Conservation (phyloP, 306 rosid species). For the Casuarina equisetifolia region DNA sequence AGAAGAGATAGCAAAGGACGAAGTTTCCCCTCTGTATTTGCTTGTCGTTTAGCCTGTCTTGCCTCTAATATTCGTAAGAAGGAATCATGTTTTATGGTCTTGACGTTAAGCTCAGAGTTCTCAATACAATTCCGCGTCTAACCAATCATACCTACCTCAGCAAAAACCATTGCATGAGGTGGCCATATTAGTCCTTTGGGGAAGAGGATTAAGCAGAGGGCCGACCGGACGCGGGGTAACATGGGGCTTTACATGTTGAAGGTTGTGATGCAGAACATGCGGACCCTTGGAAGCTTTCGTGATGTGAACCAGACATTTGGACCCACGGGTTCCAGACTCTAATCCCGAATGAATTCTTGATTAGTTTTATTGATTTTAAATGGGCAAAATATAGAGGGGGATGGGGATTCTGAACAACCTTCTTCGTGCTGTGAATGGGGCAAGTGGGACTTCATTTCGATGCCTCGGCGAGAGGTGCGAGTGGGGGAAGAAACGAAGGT, state of each 20-base stretch:
- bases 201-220: no score
- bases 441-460: no score
- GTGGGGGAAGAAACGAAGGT: no score
- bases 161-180: no score
- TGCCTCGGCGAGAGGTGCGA: no score
- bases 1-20: constrained; percentile 54
- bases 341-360: background rate
- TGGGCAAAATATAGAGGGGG: no score
- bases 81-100: background rate
- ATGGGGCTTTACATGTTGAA: background rate
- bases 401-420: no score
- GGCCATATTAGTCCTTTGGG: no score
- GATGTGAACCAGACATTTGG: constrained; percentile 4
- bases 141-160: no score
- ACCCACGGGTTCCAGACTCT: background rate
- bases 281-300: constrained; percentile 21
- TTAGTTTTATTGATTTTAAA: no score
- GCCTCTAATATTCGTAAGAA: constrained; percentile 21
- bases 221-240: no score
- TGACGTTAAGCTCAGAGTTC: background rate
- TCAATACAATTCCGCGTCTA: background rate
- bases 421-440: no score
- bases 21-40: constrained; percentile 42
- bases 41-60: constrained; percentile 34
- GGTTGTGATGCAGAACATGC: background rate